Evolutionary conservation across 352 stramenopile species (phyloP), one percentile per base, ranked within the genome.

Genomic region (Blastocystis sp.): DNA sequence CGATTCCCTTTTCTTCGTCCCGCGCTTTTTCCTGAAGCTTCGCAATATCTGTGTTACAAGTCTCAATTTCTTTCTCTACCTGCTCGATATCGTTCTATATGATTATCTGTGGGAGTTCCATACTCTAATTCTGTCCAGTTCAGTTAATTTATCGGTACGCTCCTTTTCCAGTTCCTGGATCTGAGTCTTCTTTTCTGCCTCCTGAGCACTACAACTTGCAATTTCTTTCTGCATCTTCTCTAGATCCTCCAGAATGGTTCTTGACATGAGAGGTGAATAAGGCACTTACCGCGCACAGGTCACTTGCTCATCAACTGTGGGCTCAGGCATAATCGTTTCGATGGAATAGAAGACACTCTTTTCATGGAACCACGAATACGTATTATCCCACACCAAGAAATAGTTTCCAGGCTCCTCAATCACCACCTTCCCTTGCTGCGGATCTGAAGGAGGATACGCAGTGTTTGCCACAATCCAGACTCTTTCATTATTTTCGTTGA

Each of bases 321-420:
- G 16, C 8, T 63, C 20, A 9, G 41, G 34, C 20, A 13, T 41
- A 16, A 65, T 41, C 54, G 18, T 54, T 16, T 78, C 45, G 39
- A 63, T 41, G 18, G 70, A 81, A 34, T 81, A 81, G 5, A 64
- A 41, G 26, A 81, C 70, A 20, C 4, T 65, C 43, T 81, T 81
- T 53, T n/a, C 8, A 11, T 24, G 70, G 5, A 81, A n/a, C 70
- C 70, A 81, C 5, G 70, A 81, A 65, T 81, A 81, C 3, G 43
- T 63, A 41, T 81, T 81, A 81, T 81, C 70, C 70, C 70, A 81
- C 2, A 81, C 50, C 8, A 81, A 20, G 45, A 18, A 81, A 24
- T 43, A 43, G 8, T 34, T 41, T 64, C 70, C 70, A 16, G 13
- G 13, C 2, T 64, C 18, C 13, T 24, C 24, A 13, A 81, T 11